Base-by-base conservation (phyloP, 2,329 filamentous ascomycete species). In the Simplicillium sp. region DNA sequence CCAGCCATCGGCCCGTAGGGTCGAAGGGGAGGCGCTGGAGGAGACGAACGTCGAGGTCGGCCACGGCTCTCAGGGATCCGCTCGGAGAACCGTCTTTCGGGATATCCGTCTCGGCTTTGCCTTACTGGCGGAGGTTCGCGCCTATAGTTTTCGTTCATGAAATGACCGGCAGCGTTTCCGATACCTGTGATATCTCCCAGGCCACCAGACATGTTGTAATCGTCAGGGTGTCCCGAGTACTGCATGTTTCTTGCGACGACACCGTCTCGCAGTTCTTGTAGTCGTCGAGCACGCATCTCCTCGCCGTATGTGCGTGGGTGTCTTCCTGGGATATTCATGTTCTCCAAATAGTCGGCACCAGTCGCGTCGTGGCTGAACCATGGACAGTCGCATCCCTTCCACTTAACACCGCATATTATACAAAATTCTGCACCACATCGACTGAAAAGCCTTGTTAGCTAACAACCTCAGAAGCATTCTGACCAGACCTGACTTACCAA, bases 341-440 rank as follows among this genome's bases (percentile, higher is more conserved):
- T 68, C 12, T 71, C 65, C 9, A 76, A 56, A 3, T 66, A 66
- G 47, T 83, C 78, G 11, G 63, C 64, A 39, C 79, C 75, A 5
- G 65, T 56, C 3, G 57, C 48, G 18, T 77, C 71, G 51, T 80
- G 76, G 55, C 80, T 84, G 66, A 89, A 88, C 78, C 80, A 86
- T 0, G 84, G 82, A 49, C 87, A 94, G 40, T 84, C 78, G 54
- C 87, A 94, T 1, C 71, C 80, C 62, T 87, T 90, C 87, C 87
- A 94, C 51, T 84, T 84, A 28, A 68, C 57, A 16, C 84, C 87
- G 55, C 88, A 95, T 18, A 86, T 73, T 76, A 92, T 88, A 63
- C 88, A 95, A 54, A 94, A 94, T 51, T 94, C 76, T 20, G 85
- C 85, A 40, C 77, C 82, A 54, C 88, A 94, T 41, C 80, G 84